Base-by-base conservation (phyloP, 495 filamentous ascomycete species). In the Trichoderma orchidacearum region DNA sequence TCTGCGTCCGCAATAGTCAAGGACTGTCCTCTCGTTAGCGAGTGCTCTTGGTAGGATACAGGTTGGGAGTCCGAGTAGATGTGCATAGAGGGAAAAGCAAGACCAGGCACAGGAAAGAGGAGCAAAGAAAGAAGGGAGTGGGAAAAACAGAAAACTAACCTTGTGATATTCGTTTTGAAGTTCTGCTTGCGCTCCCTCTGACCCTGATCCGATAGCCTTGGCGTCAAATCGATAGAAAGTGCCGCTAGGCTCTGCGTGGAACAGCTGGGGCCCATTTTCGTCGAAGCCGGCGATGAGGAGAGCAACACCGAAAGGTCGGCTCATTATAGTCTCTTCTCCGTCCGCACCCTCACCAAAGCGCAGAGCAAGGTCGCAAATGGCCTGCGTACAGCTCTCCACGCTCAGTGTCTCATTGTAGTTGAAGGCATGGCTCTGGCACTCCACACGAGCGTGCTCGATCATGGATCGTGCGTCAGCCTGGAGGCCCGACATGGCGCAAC, bases 161-260 rank as follows among this genome's bases (percentile, higher is more conserved):
- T 92, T 95, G 75, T 98, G 93, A 66, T 95, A 98, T 71, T 96
- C 93, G 61, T 95, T 95, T 73, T 98, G 93, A 71, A 98, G 74
- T 70, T 97, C 93, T 7, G 92, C 93, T 73, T 98, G 93, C 23
- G 93, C 93, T 57, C 93, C 93, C 72, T 98, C 93, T 63, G 85
- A 90, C 62, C 93, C 93, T 34, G 88, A 94, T 13, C 93, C 93
- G 67, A 98, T 98, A 36, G 93, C 93, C 77, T 98, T 98, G 59
- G 93, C 93, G 72, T 98, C 93, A 74, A 97, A 98, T 64, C 94
- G 85, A 73, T 98, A 98, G 69, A 98, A 98, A 27, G 93, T 98
- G 54, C 93, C 93, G 57, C 87, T 94, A 8, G 93, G 93, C 72
- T 98, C 93, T 53, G 93, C 93, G 68, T 98, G 94, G 72, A 95